Percentiles rank a stretch among this genome's conserved stretches.
Evolutionary conservation across 2,329 filamentous ascomycete genomes (phyloP).

Genomic region (Botryosphaeria dothidea): DNA sequence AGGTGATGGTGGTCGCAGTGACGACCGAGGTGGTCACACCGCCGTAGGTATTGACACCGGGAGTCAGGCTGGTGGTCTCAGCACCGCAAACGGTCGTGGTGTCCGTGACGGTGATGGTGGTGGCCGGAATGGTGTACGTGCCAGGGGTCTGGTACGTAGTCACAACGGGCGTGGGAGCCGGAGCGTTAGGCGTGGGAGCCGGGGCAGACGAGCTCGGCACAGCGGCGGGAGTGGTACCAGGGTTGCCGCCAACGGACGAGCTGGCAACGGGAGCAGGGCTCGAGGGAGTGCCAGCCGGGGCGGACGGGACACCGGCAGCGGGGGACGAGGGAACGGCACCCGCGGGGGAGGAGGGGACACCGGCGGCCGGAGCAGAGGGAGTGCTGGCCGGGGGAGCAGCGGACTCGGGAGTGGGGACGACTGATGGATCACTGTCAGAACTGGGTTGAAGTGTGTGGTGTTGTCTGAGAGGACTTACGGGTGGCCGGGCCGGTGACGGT

Average conservation of each 20-base stretch:
- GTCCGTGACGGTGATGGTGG: slow-evolving; percentile 67
- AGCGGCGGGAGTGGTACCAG: slow-evolving; percentile 20
- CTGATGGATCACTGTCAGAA: not conserved
- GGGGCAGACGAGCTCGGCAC: slow-evolving; percentile 29
- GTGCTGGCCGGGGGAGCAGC: slow-evolving; percentile 23
- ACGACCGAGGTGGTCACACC: slow-evolving; percentile 72
- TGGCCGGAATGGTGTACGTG: slow-evolving; percentile 74
- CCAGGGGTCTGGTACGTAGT: slow-evolving; percentile 65
- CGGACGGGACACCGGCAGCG: not conserved
- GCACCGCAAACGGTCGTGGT: slow-evolving; percentile 68
- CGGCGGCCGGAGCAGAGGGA: slow-evolving; percentile 20
- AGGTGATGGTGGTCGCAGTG: slow-evolving; percentile 66
- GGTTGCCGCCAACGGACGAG: not conserved
- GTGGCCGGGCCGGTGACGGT: slow-evolving; percentile 69
- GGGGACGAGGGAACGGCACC: not conserved
- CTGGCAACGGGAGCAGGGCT: not conserved
- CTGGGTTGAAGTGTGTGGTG: not conserved
- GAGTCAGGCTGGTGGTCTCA: slow-evolving; percentile 61
- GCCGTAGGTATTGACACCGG: slow-evolving; percentile 68
- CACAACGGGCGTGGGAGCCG: slow-evolving; percentile 44
- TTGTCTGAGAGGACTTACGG: slow-evolving; percentile 47
- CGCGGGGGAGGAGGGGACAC: slow-evolving; percentile 20
- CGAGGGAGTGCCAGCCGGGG: not conserved
- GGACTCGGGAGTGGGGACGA: slow-evolving; percentile 15
- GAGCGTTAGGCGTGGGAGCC: slow-evolving; percentile 23